These are phyloP conservation scores for Geosmithia flava DNA, from an alignment of 2,329 filamentous ascomycete genomes.

Conservation along the genomic window DNA sequence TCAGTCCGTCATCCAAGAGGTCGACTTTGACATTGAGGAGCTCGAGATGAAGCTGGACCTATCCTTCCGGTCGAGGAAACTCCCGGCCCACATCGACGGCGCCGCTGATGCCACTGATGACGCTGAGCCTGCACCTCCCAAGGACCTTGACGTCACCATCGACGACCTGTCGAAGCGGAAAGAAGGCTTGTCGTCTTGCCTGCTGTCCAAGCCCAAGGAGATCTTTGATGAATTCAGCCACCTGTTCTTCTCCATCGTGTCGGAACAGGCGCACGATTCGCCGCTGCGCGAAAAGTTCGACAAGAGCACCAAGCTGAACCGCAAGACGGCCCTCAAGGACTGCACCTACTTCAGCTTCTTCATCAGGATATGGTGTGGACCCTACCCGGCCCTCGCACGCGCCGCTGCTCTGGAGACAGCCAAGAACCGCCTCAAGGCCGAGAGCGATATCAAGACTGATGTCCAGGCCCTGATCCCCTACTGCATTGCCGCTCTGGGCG, in stretches of 20 bases:
- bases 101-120: slow-evolving; percentile 17
- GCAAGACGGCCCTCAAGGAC: slow-evolving; percentile 40
- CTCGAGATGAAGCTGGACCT: slow-evolving; percentile 65
- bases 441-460: slow-evolving; percentile 41
- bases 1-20: slow-evolving; percentile 51
- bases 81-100: slow-evolving; percentile 37
- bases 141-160: slow-evolving; percentile 26
- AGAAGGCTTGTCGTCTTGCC: slow-evolving; percentile 33
- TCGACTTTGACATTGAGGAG: slow-evolving; percentile 59
- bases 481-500: slow-evolving; percentile 59
- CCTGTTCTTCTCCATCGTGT: slow-evolving; percentile 42
- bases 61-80: slow-evolving; percentile 45
- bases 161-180: slow-evolving; percentile 22
- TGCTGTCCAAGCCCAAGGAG: slow-evolving; percentile 34
- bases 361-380: slow-evolving; percentile 59
- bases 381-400: slow-evolving; percentile 56
- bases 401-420: slow-evolving; percentile 56
- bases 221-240: slow-evolving; percentile 47
- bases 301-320: slow-evolving; percentile 39
- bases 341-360: slow-evolving; percentile 67
- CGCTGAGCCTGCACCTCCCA: slow-evolving; percentile 13
- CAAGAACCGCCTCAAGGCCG: slow-evolving; percentile 40
- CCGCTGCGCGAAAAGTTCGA: slow-evolving; percentile 38
- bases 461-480: slow-evolving; percentile 79
- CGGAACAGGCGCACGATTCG: slow-evolving; percentile 24